phyloP scores from a whole-genome alignment of 306 rosid species.

The Sicyos baderoa region DNA sequence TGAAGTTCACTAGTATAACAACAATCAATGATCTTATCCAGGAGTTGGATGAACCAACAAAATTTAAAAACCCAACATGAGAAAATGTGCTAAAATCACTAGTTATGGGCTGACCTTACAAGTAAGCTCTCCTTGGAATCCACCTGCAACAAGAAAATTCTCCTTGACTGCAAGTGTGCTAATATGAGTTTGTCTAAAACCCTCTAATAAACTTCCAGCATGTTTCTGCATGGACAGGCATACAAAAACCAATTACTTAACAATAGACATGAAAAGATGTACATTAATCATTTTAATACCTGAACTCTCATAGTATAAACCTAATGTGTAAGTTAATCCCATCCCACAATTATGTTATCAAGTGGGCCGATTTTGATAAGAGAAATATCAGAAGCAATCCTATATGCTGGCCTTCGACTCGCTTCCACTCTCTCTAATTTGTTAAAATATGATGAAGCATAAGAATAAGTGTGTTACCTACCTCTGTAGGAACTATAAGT shows the following conservation, averaged over 20 bases:
- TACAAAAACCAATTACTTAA: not conserved
- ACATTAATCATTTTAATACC: not conserved
- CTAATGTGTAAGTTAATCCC: not conserved
- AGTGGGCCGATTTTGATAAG: not conserved
- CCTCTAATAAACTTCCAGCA: constrained; percentile 32
- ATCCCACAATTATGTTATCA: not conserved
- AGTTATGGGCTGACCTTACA: constrained; percentile 22
- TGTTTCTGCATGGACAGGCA: constrained; percentile 22
- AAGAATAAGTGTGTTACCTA: too few species aligned
- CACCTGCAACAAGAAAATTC: constrained; percentile 30
- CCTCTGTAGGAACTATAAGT: too few species aligned
- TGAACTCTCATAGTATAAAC: not conserved
- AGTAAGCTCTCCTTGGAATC: constrained; percentile 34
- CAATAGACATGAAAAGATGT: not conserved
- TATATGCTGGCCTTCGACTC: not conserved
- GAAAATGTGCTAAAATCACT: not conserved
- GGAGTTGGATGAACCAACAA: not conserved
- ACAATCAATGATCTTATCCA: too few species aligned
- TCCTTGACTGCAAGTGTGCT: constrained; percentile 31
- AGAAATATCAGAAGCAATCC: not conserved
- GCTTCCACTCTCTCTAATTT: not conserved
- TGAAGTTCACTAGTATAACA: too few species aligned
- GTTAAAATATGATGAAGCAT: constrained; percentile 13
- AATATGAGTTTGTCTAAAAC: constrained; percentile 31
- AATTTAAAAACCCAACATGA: not conserved